Conservation (phyloP, 2,329 filamentous ascomycete genomes). For the Dendryphion nanum region DNA sequence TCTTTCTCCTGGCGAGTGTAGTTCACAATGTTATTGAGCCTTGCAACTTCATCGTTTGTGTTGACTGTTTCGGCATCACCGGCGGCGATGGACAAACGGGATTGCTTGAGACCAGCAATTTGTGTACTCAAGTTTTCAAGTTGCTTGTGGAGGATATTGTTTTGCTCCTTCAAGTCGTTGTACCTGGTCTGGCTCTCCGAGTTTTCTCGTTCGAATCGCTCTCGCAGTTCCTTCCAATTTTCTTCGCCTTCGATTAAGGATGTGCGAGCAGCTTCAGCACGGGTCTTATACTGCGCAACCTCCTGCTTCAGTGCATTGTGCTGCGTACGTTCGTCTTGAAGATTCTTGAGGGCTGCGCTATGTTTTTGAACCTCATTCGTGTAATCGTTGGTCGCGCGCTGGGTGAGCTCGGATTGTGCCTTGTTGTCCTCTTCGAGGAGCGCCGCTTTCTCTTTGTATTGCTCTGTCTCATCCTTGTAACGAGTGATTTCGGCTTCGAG, state of each 20-base stretch:
- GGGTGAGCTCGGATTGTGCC: conserved; percentile 88
- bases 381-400: conserved; percentile 91
- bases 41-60: conserved; percentile 64
- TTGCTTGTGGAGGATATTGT: conserved; percentile 85
- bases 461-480: conserved; percentile 79
- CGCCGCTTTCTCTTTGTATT: conserved; percentile 74
- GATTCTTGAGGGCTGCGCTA: conserved; percentile 84
- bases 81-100: conserved; percentile 56
- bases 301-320: conserved; percentile 80
- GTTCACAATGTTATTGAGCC: conserved; percentile 84
- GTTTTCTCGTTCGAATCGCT: conserved; percentile 80
- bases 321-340: conserved; percentile 76
- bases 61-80: conserved; percentile 52
- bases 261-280: conserved; percentile 82
- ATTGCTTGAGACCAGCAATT: conserved; percentile 76
- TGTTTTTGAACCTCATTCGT: conserved; percentile 94
- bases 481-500: conserved; percentile 77
- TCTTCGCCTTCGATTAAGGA: conserved; percentile 76
- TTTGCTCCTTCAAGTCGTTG: conserved; percentile 84
- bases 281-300: conserved; percentile 69
- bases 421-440: conserved; percentile 90
- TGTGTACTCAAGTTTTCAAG: conserved; percentile 80
- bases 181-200: conserved; percentile 73
- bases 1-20: conserved; percentile 95
- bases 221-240: conserved; percentile 82